Base-by-base conservation (phyloP, 257 asterid genomes). In the Scutellaria barbata region DNA sequence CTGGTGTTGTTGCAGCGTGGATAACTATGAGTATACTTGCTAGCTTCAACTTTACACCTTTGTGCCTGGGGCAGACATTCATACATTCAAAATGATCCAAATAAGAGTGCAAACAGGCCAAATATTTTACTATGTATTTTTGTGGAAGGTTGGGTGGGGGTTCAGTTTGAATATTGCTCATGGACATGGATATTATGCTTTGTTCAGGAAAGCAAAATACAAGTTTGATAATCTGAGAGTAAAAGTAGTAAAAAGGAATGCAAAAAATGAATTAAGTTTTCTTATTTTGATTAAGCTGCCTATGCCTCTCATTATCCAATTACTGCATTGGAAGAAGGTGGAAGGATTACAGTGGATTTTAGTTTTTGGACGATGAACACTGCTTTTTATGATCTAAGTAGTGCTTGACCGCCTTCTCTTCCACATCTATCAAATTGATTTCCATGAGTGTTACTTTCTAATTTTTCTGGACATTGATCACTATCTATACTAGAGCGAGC, bases 1-100 rank as follows among this genome's bases (percentile, higher is more conserved):
- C 60, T 45, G 75, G 73, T 76, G 47, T 40, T 69, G 18, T 53
- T 68, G 81, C 79, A 46, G 72, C 73, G 66, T 22, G 41, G 72
- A 64, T 63, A 53, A 75, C 68, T 68, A 22, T 66, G 53, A 68
- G 51, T 65, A n/a, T n/a, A 69, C 66, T 52, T 71, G 43, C 70
- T 74, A 66, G 63, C 54, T 55, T 74, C 80, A 54, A 41, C 48
- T 17, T 58, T 57, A 43, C 41, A 46, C 63, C 56, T 66, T 41
- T 45, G 20, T 67, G 7, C 13, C 47, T 39, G 30, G 42, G 50
- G 69, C 14, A 42, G 16, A 63, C 35, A 48, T 48, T 50, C 72
- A 68, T 30, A 30, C 35, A 30, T 30, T 30, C 35, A 30, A 30
- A 63, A 59, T 3, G 16, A 70, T 45, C 50, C 52, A 47, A 46